phyloP scores from a whole-genome alignment of 2,329 filamentous ascomycete species.

The Paecilomyces fulvus region DNA sequence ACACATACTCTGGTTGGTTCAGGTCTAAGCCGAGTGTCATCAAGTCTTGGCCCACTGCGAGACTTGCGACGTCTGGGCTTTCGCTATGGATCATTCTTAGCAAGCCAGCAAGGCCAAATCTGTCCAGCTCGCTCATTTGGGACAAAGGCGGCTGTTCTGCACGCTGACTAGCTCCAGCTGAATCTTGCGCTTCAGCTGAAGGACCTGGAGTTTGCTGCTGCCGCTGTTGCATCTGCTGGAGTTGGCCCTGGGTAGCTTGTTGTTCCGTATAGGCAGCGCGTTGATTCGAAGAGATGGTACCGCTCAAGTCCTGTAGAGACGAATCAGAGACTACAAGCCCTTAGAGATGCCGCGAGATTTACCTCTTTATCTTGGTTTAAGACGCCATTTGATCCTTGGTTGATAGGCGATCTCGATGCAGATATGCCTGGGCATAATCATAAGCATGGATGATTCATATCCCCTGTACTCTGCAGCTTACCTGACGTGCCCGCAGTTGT shows the following conservation, averaged over 20 bases:
- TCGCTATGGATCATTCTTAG: conserved; percentile 49
- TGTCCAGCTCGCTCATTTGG: conserved; percentile 53
- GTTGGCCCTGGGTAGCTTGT: conserved; percentile 18
- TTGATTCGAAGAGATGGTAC: conserved; percentile 15
- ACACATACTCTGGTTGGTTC: conserved; percentile 50
- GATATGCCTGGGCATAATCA: conserved; percentile 21
- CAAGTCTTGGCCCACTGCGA: conserved; percentile 56
- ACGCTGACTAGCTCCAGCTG: conserved; percentile 22
- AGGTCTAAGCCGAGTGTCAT: conserved; percentile 57
- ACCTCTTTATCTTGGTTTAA: conserved; percentile 37
- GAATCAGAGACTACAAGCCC: background rate
- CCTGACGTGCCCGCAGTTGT: conserved; percentile 18
- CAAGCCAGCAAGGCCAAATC: conserved; percentile 53
- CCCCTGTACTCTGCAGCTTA: conserved; percentile 10
- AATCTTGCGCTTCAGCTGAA: conserved; percentile 26
- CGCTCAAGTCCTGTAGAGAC: background rate
- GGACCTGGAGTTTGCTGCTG: conserved; percentile 23
- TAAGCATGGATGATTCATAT: background rate
- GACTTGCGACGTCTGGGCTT: conserved; percentile 42
- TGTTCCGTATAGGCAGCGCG: conserved; percentile 27
- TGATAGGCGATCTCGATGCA: conserved; percentile 34
- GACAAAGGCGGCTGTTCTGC: conserved; percentile 36
- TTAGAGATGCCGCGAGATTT: conserved; percentile 9
- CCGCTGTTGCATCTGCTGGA: conserved; percentile 21
- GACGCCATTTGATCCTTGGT: conserved; percentile 34